Evolutionary conservation across 441 rosid genomes (phyloP), one percentile per base, ranked within the genome.

Genomic region (Gossypium davidsonii): DNA sequence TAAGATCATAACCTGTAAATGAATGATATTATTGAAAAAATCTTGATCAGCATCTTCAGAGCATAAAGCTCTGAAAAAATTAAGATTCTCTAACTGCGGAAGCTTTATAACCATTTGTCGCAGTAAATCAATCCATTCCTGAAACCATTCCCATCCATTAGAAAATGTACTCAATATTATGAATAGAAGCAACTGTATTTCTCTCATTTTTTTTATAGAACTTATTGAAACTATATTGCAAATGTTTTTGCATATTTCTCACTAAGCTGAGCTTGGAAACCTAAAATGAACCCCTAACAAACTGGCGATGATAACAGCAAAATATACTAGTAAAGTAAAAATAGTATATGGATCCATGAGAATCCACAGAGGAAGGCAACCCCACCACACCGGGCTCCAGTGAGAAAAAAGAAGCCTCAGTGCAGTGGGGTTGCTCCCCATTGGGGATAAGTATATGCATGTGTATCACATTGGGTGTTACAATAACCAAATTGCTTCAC

Each of bases 71-170:
- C 78, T 85, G 55, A 93, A 83, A 9, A 88, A 84, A 79, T 68
- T 73, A 77, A 96, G 86, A 78, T 86, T 76, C 63, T 76, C 85
- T 56, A 89, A 79, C 71, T 81, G 87, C 39, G 97, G 97, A 73
- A 96, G 91, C 80, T 89, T 91, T 80, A 81, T 78, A 70, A 87
- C 93, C 94, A 93, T 90, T 53, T 83, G 89, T 59, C 93, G 88
- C 71, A 93, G 80, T 75, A 96, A 79, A 72, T 88, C 96, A 82
- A 93, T 83, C 99, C 97, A 93, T 74, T 88, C 98, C 99, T 95
- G 91, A 56, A 76, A 79, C 39, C 77, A 79, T 48, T 26, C 11
- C 25, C 37, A 75, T 58, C 59, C 73, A 74, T 72, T 28, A 4
- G 57, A 68, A 28, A 55, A 73, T 44, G 20, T 61, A 48, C 42